These are phyloP conservation scores for Botrytis byssoidea DNA, from an alignment of 2,329 filamentous ascomycete genomes.

Conservation along the genomic window DNA sequence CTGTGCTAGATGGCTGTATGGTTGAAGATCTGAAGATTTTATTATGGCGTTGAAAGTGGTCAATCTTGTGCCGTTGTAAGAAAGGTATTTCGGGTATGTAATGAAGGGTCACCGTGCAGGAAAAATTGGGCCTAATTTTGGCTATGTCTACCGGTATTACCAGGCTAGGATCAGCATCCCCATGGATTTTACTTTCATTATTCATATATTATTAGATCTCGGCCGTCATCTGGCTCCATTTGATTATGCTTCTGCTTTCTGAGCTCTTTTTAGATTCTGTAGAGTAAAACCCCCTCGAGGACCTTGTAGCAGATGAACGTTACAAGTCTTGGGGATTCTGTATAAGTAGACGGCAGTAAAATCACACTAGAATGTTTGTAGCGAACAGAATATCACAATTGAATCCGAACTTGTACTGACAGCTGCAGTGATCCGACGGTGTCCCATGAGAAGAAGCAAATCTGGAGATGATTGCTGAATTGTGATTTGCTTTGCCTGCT, in stretches of 20 bases:
- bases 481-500: neutral
- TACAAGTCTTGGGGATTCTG: neutral
- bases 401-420: constrained; percentile 5
- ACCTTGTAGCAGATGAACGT: neutral
- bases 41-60: neutral
- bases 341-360: neutral
- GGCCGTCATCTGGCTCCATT: neutral
- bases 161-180: neutral
- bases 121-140: neutral
- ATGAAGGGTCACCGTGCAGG: constrained; percentile 2
- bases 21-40: neutral
- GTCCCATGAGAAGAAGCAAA: neutral
- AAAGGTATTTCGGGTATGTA: neutral
- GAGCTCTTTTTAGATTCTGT: too few species aligned
- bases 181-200: neutral
- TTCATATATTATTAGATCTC: neutral
- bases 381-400: neutral
- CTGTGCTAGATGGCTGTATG: neutral
- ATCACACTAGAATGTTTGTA: neutral
- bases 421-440: constrained; percentile 7
- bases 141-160: neutral
- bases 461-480: neutral
- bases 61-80: neutral
- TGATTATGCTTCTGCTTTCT: neutral
- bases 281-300: neutral